These are phyloP conservation scores for Punica granatum DNA, from an alignment of 345 rosid species.

Conservation along the genomic window DNA sequence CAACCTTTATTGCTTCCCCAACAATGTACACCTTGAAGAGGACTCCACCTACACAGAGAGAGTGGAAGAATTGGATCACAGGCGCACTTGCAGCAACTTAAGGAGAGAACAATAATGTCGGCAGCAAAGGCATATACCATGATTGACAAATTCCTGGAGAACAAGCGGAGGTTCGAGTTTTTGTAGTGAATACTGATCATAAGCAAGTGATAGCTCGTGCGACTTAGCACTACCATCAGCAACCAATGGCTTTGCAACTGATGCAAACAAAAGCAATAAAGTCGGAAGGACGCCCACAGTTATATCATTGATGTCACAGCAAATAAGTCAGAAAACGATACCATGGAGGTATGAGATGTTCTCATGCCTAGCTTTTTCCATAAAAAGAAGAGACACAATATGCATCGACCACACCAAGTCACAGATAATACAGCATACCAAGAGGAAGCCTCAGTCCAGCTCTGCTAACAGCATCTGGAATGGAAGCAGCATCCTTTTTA, in stretches of 20 bases:
- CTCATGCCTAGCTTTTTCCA: neutral
- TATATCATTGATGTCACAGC: neutral
- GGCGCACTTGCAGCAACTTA: neutral
- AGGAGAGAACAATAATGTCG: neutral
- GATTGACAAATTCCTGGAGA: slow-evolving; percentile 85
- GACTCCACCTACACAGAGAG: slow-evolving; percentile 53
- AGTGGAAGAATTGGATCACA: neutral
- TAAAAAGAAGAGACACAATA: slow-evolving; percentile 7
- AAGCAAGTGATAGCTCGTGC: slow-evolving; percentile 69
- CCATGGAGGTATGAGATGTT: neutral
- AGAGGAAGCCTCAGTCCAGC: slow-evolving; percentile 61
- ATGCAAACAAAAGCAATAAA: slow-evolving; percentile 1
- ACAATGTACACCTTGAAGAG: slow-evolving; percentile 76
- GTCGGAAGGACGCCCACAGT: neutral
- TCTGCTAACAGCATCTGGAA: slow-evolving; percentile 47
- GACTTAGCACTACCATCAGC: slow-evolving; percentile 79
- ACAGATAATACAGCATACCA: slow-evolving; percentile 28
- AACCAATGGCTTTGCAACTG: slow-evolving; percentile 78
- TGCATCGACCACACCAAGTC: neutral
- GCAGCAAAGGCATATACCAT: slow-evolving; percentile 38
- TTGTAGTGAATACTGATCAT: slow-evolving; percentile 48
- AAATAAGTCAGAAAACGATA: neutral
- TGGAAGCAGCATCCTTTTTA: slow-evolving; percentile 54
- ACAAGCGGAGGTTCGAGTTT: slow-evolving; percentile 82
- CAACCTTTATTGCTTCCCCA: slow-evolving; percentile 78